These are phyloP conservation scores for Apiospora aurea DNA, from an alignment of 2,329 filamentous ascomycete species.

Conservation along the genomic window DNA sequence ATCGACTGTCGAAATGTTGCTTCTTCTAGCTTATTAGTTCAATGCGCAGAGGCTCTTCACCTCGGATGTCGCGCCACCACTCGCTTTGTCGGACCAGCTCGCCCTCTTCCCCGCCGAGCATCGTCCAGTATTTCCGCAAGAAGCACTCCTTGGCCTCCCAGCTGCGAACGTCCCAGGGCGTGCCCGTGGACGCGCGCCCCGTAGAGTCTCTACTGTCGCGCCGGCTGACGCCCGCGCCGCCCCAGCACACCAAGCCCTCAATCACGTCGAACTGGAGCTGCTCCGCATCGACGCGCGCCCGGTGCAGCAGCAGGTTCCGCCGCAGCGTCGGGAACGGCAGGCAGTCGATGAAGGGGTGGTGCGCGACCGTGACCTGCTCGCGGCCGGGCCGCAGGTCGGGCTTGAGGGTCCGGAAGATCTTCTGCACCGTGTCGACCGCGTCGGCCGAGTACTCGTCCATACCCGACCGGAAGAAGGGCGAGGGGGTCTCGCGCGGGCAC, in stretches of 20 bases:
- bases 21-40: neutral
- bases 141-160: constrained; percentile 15
- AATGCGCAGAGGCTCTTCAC: constrained; percentile 9
- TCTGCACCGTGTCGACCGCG: neutral
- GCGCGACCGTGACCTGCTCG: constrained; percentile 15
- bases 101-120: constrained; percentile 9
- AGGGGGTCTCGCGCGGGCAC: neutral
- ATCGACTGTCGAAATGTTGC: neutral
- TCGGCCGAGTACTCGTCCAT: neutral
- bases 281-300: too few species aligned
- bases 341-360: constrained; percentile 9
- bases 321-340: constrained; percentile 22
- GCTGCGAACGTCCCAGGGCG: constrained; percentile 15
- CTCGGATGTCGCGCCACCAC: constrained; percentile 5
- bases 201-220: neutral
- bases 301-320: neutral
- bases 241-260: constrained; percentile 13
- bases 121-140: constrained; percentile 6
- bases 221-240: neutral
- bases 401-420: constrained; percentile 2
- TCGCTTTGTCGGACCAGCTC: constrained; percentile 19
- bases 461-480: constrained; percentile 17
- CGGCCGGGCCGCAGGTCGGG: constrained; percentile 16
- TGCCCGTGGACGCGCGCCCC: constrained; percentile 1
- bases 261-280: constrained; percentile 4